These are phyloP conservation scores for Boletellus ananiceps DNA, from an alignment of 768 basidiomycete species.

Conservation along the genomic window DNA sequence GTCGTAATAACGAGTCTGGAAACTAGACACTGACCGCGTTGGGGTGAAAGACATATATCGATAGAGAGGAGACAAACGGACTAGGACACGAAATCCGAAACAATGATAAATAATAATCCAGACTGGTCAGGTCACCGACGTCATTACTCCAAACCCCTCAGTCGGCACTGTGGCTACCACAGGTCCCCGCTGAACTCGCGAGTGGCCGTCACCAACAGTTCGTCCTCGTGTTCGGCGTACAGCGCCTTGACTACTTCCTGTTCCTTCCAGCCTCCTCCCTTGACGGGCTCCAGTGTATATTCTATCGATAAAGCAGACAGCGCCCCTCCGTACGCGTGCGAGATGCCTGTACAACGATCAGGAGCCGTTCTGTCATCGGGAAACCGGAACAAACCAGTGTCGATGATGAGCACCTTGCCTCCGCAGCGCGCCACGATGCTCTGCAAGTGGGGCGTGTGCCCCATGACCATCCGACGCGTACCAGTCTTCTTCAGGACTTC, in stretches of 20 bases:
- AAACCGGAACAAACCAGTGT: constrained; percentile 61
- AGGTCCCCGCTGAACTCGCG: constrained; percentile 27
- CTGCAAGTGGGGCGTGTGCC: constrained; percentile 91
- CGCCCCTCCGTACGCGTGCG: constrained; percentile 91
- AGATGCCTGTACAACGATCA: constrained; percentile 58
- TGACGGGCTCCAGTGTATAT: constrained; percentile 71
- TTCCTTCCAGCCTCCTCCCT: constrained; percentile 33
- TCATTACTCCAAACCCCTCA: constrained; percentile 17
- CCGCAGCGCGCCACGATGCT: constrained; percentile 81
- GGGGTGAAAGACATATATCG: constrained; percentile 14
- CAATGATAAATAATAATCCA: constrained; percentile 21
- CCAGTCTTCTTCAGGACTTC: constrained; percentile 69
- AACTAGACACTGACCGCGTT: constrained; percentile 27
- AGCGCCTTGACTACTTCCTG: constrained; percentile 34
- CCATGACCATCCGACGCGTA: constrained; percentile 89
- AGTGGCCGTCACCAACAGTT: constrained; percentile 21
- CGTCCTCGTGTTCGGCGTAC: constrained; percentile 31
- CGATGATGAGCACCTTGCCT: constrained; percentile 94
- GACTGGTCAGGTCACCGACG: constrained; percentile 13
- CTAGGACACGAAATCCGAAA: neutral
- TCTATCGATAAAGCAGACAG: constrained; percentile 85
- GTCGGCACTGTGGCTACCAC: constrained; percentile 7
- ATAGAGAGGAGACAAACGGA: neutral
- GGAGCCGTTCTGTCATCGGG: neutral
- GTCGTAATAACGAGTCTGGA: constrained; percentile 42